phyloP scores from a whole-genome alignment of 441 rosid genomes.

The Erodium moschatum region DNA sequence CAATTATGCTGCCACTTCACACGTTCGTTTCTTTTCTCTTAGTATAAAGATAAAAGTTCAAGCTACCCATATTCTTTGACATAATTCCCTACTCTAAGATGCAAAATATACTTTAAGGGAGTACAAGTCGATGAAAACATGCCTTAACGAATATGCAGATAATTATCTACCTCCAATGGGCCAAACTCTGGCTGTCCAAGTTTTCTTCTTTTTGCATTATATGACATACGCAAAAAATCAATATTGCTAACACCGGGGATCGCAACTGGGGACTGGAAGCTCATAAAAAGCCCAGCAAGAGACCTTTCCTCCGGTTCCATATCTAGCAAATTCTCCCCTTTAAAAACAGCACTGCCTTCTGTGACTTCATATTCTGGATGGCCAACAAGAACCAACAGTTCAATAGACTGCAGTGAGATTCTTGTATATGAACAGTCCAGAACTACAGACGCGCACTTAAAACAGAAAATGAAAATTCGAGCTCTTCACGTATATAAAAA shows the following conservation, averaged over 20 bases:
- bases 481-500: not conserved
- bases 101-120: not conserved
- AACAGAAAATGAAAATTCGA: not conserved
- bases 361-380: conserved; percentile 95
- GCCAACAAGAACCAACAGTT: conserved; percentile 72
- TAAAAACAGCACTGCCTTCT: conserved; percentile 71
- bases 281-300: conserved; percentile 95
- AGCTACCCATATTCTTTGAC: not conserved
- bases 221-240: conserved; percentile 88
- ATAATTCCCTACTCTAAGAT: not conserved
- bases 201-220: conserved; percentile 70
- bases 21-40: not conserved
- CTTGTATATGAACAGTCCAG: not conserved
- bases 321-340: conserved; percentile 74
- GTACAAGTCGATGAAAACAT: not conserved
- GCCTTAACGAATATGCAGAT: not conserved
- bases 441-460: not conserved
- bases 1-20: not conserved
- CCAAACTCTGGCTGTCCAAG: conserved; percentile 76
- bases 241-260: conserved; percentile 87
- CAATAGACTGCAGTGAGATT: conserved; percentile 11
- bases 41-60: not conserved
- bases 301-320: conserved; percentile 94
- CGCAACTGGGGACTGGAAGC: conserved; percentile 88
- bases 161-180: conserved; percentile 58